Percentiles rank a stretch among this genome's conserved stretches.
phyloP scores from a whole-genome alignment of 2,329 filamentous ascomycete genomes.

The Fusarium humuli region DNA sequence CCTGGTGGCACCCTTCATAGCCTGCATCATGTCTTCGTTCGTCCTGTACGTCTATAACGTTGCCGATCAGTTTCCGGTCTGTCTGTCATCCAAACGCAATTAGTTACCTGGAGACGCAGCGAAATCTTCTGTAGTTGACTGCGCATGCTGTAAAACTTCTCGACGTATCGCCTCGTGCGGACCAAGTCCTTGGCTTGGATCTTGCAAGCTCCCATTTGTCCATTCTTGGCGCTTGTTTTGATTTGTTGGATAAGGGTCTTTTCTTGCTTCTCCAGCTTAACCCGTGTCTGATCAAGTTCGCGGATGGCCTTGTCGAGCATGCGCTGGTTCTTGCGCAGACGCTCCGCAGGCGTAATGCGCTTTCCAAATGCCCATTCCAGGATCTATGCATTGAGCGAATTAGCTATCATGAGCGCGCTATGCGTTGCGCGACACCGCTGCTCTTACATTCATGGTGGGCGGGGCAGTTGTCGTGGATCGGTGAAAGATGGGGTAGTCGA shows the following conservation, averaged over 20 bases:
- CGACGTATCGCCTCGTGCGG: constrained; percentile 90
- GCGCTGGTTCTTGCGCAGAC: constrained; percentile 92
- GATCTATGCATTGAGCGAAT: constrained; percentile 67
- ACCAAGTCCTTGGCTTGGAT: constrained; percentile 98
- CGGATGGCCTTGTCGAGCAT: constrained; percentile 97
- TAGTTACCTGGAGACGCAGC: constrained; percentile 84
- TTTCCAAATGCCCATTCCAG: constrained; percentile 99
- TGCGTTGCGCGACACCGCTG: constrained; percentile 35
- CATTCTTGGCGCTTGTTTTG: constrained; percentile 98
- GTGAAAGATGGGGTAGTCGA: neutral
- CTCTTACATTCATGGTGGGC: constrained; percentile 48
- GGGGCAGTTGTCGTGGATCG: constrained; percentile 24
- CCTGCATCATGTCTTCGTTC: constrained; percentile 99
- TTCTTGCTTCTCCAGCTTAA: constrained; percentile 98
- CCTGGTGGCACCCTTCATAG: constrained; percentile 97
- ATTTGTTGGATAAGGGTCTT: constrained; percentile 97
- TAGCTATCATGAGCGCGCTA: constrained; percentile 34
- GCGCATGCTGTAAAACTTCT: constrained; percentile 98
- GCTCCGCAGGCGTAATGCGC: constrained; percentile 96
- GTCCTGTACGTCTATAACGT: constrained; percentile 84
- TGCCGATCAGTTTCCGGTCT: constrained; percentile 24
- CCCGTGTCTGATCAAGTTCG: constrained; percentile 92
- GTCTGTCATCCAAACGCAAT: neutral
- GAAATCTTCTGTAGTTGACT: constrained; percentile 97
- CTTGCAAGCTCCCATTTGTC: constrained; percentile 97